phyloP scores from a whole-genome alignment of 768 basidiomycete species.

The Russula foetens region DNA sequence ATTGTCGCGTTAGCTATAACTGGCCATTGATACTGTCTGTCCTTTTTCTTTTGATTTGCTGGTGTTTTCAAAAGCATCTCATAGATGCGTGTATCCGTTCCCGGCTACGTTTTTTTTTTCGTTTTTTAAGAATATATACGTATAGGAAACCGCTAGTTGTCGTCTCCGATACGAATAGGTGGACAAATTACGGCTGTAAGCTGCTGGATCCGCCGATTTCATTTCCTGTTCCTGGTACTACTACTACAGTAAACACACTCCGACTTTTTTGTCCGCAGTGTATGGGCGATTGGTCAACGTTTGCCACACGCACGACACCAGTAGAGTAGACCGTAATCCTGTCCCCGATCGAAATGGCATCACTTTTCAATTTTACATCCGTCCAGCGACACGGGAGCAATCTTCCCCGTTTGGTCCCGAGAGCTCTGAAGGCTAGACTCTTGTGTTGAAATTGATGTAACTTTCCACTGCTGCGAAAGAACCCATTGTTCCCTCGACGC shows the following conservation, averaged over 20 bases:
- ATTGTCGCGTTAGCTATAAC: background rate
- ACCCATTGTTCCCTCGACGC: no score
- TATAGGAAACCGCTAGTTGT: background rate
- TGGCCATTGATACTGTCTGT: background rate
- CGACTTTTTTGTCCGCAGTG: no score
- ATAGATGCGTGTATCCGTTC: slow-evolving; percentile 6
- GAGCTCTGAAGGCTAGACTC: background rate
- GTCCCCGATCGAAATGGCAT: no score
- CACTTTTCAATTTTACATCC: background rate
- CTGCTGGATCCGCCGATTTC: background rate
- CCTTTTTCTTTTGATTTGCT: background rate
- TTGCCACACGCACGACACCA: no score
- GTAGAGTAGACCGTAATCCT: no score
- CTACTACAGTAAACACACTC: no score
- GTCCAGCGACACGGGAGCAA: background rate
- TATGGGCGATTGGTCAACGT: no score
- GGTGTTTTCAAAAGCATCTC: slow-evolving; percentile 3
- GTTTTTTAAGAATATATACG: background rate
- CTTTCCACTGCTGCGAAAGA: no score
- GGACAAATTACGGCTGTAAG: background rate
- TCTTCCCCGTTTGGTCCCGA: background rate
- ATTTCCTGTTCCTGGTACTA: no score
- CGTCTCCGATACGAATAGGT: no score
- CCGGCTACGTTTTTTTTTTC: background rate
- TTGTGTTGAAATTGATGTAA: background rate